Percentiles rank a stretch among this genome's conserved stretches.
phyloP scores from a whole-genome alignment of 345 rosid species.

The Carallia pectinifolia region DNA sequence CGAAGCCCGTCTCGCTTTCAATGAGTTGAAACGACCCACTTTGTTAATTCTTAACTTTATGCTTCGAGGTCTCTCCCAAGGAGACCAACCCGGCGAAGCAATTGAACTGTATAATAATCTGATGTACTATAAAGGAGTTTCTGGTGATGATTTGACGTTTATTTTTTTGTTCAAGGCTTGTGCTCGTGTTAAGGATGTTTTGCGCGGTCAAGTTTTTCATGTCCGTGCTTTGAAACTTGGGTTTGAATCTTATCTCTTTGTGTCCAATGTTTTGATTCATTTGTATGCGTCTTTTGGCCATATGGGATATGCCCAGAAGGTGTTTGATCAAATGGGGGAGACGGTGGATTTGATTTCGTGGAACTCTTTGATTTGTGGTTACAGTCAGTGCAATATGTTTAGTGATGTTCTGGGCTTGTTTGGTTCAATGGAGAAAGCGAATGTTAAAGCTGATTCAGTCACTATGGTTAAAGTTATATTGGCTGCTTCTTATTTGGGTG shows the following conservation, averaged over 20 bases:
- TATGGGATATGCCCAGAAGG: constrained; percentile 29
- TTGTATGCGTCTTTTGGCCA: constrained; percentile 36
- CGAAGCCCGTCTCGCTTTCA: constrained; percentile 41
- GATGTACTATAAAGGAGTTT: constrained; percentile 33
- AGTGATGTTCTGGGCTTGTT: constrained; percentile 47
- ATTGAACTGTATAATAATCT: constrained; percentile 25
- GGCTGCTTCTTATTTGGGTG: constrained; percentile 37
- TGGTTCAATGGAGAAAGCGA: constrained; percentile 40
- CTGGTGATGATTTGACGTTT: constrained; percentile 43
- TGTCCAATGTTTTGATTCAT: constrained; percentile 52
- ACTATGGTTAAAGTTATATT: constrained; percentile 60
- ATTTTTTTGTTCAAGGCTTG: constrained; percentile 48
- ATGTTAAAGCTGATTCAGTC: constrained; percentile 50
- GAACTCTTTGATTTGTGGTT: constrained; percentile 71
- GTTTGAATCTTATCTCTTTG: constrained; percentile 39
- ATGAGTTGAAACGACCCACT: constrained; percentile 38
- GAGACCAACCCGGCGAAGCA: constrained; percentile 38
- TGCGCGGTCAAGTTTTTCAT: constrained; percentile 37
- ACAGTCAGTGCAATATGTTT: constrained; percentile 39
- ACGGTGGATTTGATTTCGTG: constrained; percentile 62
- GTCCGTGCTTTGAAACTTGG: constrained; percentile 45
- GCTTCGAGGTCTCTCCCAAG: constrained; percentile 47
- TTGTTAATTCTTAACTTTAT: constrained; percentile 36
- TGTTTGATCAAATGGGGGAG: constrained; percentile 50
- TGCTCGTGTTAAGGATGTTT: constrained; percentile 33